phyloP scores from a whole-genome alignment of 768 basidiomycete species.

The Dentipellis fragilis region DNA sequence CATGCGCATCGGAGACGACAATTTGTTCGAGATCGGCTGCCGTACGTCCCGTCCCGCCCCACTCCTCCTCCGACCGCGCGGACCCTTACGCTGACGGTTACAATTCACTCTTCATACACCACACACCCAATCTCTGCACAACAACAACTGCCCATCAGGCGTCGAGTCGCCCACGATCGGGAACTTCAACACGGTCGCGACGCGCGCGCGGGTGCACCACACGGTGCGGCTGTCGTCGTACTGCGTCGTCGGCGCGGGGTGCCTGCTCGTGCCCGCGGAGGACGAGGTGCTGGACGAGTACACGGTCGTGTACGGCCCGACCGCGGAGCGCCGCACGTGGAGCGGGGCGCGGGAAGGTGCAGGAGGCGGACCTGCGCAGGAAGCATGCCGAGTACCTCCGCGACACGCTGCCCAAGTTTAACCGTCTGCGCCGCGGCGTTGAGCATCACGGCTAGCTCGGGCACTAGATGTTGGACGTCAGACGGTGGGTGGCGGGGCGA shows the following conservation, averaged over 20 bases:
- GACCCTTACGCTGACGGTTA: neutral
- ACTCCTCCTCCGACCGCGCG: neutral
- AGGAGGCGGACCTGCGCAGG: conserved; percentile 71
- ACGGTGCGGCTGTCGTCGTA: conserved; percentile 69
- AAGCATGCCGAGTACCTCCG: conserved; percentile 90
- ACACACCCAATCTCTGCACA: neutral
- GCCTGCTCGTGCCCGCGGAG: conserved; percentile 68
- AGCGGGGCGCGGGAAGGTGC: conserved; percentile 75
- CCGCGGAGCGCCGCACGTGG: conserved; percentile 69
- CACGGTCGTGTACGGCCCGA: conserved; percentile 75
- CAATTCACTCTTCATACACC: neutral
- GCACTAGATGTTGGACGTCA: too few species aligned
- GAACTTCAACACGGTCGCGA: conserved; percentile 77
- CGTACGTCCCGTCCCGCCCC: conserved; percentile 59
- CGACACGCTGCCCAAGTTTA: conserved; percentile 89
- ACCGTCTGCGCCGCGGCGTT: conserved; percentile 37
- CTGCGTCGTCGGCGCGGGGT: conserved; percentile 77
- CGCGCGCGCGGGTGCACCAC: conserved; percentile 75
- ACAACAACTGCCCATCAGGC: conserved; percentile 33
- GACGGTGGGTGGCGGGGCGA: too few species aligned
- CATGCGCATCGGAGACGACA: conserved; percentile 90
- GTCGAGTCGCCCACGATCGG: conserved; percentile 83
- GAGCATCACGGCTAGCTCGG: conserved; percentile 5
- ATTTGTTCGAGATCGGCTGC: conserved; percentile 89
- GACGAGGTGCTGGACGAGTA: conserved; percentile 75